Evolutionary conservation across 2,329 filamentous ascomycete genomes (phyloP), one percentile per base, ranked within the genome.

Genomic region (Cercospora zeae-maydis): DNA sequence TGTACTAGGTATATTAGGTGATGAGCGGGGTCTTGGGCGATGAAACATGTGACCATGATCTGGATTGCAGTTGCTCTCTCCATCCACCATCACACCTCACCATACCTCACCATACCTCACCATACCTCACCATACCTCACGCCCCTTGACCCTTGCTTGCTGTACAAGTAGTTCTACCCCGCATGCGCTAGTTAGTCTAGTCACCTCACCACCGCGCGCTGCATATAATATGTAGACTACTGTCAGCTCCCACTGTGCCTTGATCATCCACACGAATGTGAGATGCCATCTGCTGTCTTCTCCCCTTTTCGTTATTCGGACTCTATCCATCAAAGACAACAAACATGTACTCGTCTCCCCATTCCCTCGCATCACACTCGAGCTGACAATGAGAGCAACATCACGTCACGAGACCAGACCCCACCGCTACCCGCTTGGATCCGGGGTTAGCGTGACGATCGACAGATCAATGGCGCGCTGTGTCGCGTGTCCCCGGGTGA

Each of bases 21-120:
- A 4, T 13, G 39, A 45, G 39, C 39, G 39, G 39, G 39, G 39
- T 45, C 3, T 19, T 13, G 19, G 19, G 19, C 19, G n/a, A 31
- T 54, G 51, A 54, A 54, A 42, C 53, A 56, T 56, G 53, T 56
- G 53, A 56, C 53, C 51, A 52, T 47, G 53, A 34, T 56, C 34
- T 34, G 27, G 21, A 36, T 42, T 27, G 24, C 6, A 3, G 24
- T 16, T 33, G 19, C 36, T 42, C 30, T 21, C 51, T 34, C 51
- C 53, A 56, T 42, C 21, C 19, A 37, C 31, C 47, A 30, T n/a
- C n/a, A n/a, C n/a, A n/a, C 27, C 47, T 14, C 16, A 11, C 24
- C 19, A n/a, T 56, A 39, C 31, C 53, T 56, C 53, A 37, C 47
- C n/a, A n/a, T n/a, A n/a, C 27, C 47, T 14, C 16, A 11, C 24